Evolutionary conservation across 805 yeast species (phyloP).

Genomic region (Starmerella floricola): DNA sequence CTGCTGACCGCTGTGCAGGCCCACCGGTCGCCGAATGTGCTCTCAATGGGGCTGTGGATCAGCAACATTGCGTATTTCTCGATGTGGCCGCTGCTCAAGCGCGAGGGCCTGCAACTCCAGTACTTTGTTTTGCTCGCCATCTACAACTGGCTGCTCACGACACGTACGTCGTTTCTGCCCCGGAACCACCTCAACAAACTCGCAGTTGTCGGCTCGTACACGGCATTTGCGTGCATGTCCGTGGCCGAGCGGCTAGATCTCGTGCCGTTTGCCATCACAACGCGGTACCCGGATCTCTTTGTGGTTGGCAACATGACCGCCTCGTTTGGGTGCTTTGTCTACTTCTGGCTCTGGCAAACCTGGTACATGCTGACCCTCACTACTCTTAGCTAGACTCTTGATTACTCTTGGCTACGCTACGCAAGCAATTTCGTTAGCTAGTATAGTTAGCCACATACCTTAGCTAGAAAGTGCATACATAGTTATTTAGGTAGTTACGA

Average conservation of each 20-base stretch:
- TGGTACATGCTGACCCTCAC: constrained; percentile 14
- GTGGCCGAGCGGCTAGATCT: constrained; percentile 42
- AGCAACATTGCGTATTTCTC: constrained; percentile 75
- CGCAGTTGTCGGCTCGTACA: constrained; percentile 42
- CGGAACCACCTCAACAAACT: constrained; percentile 38
- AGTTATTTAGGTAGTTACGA: background rate
- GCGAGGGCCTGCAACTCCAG: constrained; percentile 64
- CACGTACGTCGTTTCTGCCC: constrained; percentile 33
- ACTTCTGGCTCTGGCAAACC: constrained; percentile 71
- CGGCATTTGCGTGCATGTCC: constrained; percentile 42
- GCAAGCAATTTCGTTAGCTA: too few relatives aligned
- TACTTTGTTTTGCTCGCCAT: constrained; percentile 48
- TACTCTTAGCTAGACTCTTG: too few relatives aligned
- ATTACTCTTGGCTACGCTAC: too few relatives aligned
- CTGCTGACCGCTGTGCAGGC: constrained; percentile 43
- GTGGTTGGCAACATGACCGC: constrained; percentile 60
- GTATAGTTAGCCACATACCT: background rate
- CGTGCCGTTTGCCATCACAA: constrained; percentile 31
- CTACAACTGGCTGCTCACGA: constrained; percentile 53
- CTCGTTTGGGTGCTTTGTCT: constrained; percentile 60
- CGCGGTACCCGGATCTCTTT: constrained; percentile 70
- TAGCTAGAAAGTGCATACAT: background rate
- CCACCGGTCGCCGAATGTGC: constrained; percentile 40
- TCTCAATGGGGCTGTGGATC: constrained; percentile 77
- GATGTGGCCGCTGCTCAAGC: constrained; percentile 71